These are phyloP conservation scores for Shiraia sp. DNA, from an alignment of 2,329 filamentous ascomycete species.

Conservation along the genomic window DNA sequence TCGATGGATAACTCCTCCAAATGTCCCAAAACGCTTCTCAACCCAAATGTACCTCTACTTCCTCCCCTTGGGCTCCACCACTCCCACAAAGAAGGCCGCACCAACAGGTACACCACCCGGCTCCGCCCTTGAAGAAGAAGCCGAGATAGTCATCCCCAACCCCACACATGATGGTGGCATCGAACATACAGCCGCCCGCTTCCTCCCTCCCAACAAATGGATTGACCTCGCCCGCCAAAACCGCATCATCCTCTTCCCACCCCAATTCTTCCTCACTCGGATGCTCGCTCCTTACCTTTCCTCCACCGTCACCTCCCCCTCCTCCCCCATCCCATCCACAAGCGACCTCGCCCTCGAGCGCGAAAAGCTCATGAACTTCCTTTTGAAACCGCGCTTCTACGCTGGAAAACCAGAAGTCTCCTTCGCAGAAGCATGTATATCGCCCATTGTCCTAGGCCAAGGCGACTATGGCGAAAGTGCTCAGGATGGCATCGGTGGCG, in stretches of 20 bases:
- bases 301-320: conserved; percentile 31
- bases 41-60: conserved; percentile 98
- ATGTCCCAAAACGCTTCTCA: conserved; percentile 76
- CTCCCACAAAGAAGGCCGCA: conserved; percentile 35
- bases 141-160: conserved; percentile 65
- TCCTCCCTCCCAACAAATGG: conserved; percentile 73
- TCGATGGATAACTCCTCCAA: conserved; percentile 83
- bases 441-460: conserved; percentile 44
- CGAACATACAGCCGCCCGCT: conserved; percentile 75
- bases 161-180: conserved; percentile 73
- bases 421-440: conserved; percentile 51
- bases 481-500: conserved; percentile 36
- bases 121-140: conserved; percentile 28
- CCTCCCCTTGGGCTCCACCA: conserved; percentile 61
- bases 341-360: conserved; percentile 48
- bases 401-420: conserved; percentile 37
- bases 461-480: conserved; percentile 39
- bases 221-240: conserved; percentile 64
- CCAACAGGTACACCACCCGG: conserved; percentile 39
- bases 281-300: conserved; percentile 60
- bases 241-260: conserved; percentile 84
- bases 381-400: conserved; percentile 55
- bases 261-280: conserved; percentile 76
- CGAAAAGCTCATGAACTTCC: conserved; percentile 48
- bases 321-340: conserved; percentile 26